Evolutionary conservation across 768 basidiomycete species (phyloP), one percentile per base, ranked within the genome.

Genomic region (Phallus indusiatus): DNA sequence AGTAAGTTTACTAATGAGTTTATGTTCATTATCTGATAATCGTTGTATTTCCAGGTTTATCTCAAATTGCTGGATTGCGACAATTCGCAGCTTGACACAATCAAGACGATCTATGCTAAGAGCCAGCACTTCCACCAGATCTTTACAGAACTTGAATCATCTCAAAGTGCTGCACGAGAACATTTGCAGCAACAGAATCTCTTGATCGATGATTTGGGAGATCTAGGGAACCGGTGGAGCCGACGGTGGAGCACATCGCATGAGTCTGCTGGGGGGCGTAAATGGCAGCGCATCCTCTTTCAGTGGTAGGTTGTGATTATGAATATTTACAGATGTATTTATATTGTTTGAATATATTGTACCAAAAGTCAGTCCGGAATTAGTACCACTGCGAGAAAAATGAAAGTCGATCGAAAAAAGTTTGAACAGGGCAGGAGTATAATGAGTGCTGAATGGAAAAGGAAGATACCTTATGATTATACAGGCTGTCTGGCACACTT

Each of bases 401-500:
- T 20, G 10, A 54, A 6, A 6, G 21, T 10, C 1, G 16, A 54
- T 5, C 4, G 2, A 2, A 54, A 28, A 28, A 33, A 36, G 14
- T 14, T 1, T 14, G 10, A 20, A 35, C 8, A 54, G 9, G 53
- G 34, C 17, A 14, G 14, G 10, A 20, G 10, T 14, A 36, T 1
- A 5, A 54, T 1, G 2, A 14, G 28, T 20, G 36, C 3, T 12
- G 34, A 54, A 54, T 24, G 53, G 53, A 28, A 35, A 7, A 6
- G 53, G 3, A 54, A 54, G 34, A 35, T 36, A 18, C 21, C 54
- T 53, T 56, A 48, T 47, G 33, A 54, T 54, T 72, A 67, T 60
- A 69, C 68, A 4, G 70, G 69, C 17, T 75, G 74, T 58, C 64
- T 72, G 9, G 74, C 71, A 0, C 73, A 74, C 63, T 67, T 63